phyloP scores from a whole-genome alignment of 2,329 filamentous ascomycete species.

The Alternaria conjuncta region DNA sequence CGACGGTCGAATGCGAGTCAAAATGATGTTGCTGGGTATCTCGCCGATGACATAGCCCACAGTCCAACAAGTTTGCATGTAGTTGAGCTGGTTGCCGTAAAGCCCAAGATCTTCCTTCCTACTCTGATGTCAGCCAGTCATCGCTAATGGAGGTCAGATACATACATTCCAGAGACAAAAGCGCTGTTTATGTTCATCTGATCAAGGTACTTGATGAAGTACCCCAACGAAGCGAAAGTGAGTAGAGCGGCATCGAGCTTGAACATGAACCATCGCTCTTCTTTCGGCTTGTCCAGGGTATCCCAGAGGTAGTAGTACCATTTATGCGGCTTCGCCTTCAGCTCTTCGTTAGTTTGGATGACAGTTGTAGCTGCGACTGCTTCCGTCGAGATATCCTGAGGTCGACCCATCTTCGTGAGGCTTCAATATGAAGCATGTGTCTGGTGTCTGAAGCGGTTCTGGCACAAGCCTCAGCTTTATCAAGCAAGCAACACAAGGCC shows the following conservation, averaged over 20 bases:
- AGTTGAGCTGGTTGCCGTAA: conserved; percentile 38
- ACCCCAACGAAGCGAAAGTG: conserved; percentile 53
- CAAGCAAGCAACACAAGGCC: not conserved
- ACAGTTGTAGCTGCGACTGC: not conserved
- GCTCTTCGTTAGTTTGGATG: not conserved
- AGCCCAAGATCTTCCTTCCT: conserved; percentile 33
- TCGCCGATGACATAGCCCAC: conserved; percentile 61
- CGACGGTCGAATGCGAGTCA: conserved; percentile 23
- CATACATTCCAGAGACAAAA: conserved; percentile 34
- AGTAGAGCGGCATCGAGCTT: conserved; percentile 50
- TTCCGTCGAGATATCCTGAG: not conserved
- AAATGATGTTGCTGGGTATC: conserved; percentile 30
- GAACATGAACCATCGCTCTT: conserved; percentile 32
- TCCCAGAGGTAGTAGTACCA: conserved; percentile 33
- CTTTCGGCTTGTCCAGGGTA: conserved; percentile 23
- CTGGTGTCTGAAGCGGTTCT: not conserved
- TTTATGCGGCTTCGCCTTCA: conserved; percentile 2
- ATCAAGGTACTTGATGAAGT: conserved; percentile 31
- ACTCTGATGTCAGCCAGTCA: not conserved
- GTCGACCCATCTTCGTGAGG: not conserved
- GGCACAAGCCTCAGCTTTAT: not conserved
- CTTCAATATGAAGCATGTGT: not conserved
- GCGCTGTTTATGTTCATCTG: conserved; percentile 34
- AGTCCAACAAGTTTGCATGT: conserved; percentile 64
- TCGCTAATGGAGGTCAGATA: accelerated